Evolutionary conservation across 2,329 filamentous ascomycete genomes (phyloP), one percentile per base, ranked within the genome.

Genomic region (Aureobasidium sp.): DNA sequence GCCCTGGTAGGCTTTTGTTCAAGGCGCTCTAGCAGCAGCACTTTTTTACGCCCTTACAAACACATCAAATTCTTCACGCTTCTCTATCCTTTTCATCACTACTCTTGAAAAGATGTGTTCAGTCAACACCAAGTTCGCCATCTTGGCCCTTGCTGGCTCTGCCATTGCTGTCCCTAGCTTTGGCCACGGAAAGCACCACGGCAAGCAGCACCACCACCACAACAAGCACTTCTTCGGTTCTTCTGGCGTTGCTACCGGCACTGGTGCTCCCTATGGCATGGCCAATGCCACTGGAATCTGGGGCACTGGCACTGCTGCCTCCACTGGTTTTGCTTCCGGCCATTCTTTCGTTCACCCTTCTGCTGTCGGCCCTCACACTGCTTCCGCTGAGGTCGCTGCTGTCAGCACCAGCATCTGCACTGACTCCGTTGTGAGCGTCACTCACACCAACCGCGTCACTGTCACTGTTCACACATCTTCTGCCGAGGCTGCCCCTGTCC

Each of bases 1-100:
- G 76, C 76, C 75, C 76, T 75, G 76, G 76, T 77, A 69, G 76
- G 76, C 76, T 68, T 63, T 65, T 69, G 57, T 61, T 62, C 41
- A 65, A 59, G 67, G 70, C 72, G 74, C 75, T 77, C 73, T 69
- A 74, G 75, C 68, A 76, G 72, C 73, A 68, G 70, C 71, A 56
- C 41, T 59, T 60, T 51, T 56, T 59, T 62, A 43, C 39, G 15
- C 41, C 5, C 26, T 46, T 26, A n/a, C 27, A 46, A 44, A 46
- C 39, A 61, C 29, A 59, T 44, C 59, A 48, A 63, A 51, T 61
- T 52, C 48, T 59, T 63, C 63, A 61, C 63, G 59, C 63, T 67
- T 51, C 61, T 56, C 61, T 64, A 68, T 61, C 65, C 57, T 56
- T 59, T 53, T 63, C 44, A 48, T 47, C 47, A 59, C 51, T 46